Base-by-base conservation (phyloP, 2,329 filamentous ascomycete species). In the Cladosporium sp. region DNA sequence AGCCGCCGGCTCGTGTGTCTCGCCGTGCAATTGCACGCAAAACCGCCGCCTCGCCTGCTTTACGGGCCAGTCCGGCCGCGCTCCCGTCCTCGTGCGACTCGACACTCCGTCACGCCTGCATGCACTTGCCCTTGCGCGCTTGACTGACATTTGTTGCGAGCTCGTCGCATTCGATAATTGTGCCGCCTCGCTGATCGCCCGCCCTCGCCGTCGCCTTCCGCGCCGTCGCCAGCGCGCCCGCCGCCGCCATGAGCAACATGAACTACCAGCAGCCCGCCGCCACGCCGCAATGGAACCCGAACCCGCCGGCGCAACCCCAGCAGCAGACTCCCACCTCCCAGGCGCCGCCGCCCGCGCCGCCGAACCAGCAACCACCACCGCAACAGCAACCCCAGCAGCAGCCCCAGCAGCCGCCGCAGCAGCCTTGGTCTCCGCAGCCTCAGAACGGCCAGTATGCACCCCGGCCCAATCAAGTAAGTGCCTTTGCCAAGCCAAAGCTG, bases 391-490 rank as follows among this genome's bases (percentile, higher is more conserved):
- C 54, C 22, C 55, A 52, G 41, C 59, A 54, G 35, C 61, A 56
- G 32, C 56, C 54, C 11, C 58, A 54, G 40, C 60, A 56, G 32
- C 56, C 55, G 33, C 48, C 53, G 18, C 56, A 55, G 46, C 59
- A 55, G 53, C 52, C 55, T 40, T 64, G 61, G 63, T 63, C 63
- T 37, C 65, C 64, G 35, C 64, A 63, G 52, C 66, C 63, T 32
- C 61, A 61, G 22, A 68, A 68, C 52, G 64, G 63, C 48, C 63
- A 65, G 56, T 67, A 66, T 53, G 54, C 61, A 49, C 64, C 62
- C 28, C 58, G 64, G 42, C 63, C 58, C 41, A 59, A 63, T 43
- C 65, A 66, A 56, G 65, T 68, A 60, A 63, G 63, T 65, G 40
- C 40, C 48, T 35, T 53, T 54, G 57, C 48, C 51, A 54, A 48